These are phyloP conservation scores for Fusarium globosum DNA, from an alignment of 2,329 filamentous ascomycete species.

Conservation along the genomic window DNA sequence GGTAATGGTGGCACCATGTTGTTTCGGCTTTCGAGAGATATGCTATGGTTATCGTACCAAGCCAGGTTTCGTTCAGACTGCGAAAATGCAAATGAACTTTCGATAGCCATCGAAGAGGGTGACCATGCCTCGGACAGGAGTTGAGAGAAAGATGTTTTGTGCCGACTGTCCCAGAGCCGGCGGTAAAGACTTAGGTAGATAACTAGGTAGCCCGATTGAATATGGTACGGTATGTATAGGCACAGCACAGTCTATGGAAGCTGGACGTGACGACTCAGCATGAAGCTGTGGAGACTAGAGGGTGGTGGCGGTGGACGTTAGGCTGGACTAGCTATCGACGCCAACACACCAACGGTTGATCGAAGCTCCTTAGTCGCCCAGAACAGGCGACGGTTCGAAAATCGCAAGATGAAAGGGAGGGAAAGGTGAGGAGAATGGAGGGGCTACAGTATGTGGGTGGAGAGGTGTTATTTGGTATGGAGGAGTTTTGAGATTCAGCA, in stretches of 20 bases:
- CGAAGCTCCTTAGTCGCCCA: slow-evolving; percentile 43
- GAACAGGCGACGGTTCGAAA: slow-evolving; percentile 40
- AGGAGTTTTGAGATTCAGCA: slow-evolving; percentile 42
- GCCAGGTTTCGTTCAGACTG: slow-evolving; percentile 56
- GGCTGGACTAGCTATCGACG: slow-evolving; percentile 44
- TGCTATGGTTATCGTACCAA: slow-evolving; percentile 60
- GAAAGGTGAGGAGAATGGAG: slow-evolving; percentile 46
- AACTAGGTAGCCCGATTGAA: slow-evolving; percentile 27
- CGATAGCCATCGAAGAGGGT: slow-evolving; percentile 57
- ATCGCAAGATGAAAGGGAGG: slow-evolving; percentile 40
- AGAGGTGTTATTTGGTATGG: slow-evolving; percentile 49
- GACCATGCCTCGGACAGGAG: slow-evolving; percentile 10
- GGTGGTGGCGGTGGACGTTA: slow-evolving; percentile 44
- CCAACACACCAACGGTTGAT: slow-evolving; percentile 47
- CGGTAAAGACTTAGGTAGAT: slow-evolving; percentile 30
- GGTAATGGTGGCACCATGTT: slow-evolving; percentile 47
- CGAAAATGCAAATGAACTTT: slow-evolving; percentile 56
- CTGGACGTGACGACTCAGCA: slow-evolving; percentile 38
- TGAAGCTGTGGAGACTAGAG: slow-evolving; percentile 43
- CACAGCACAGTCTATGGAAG: slow-evolving; percentile 23
- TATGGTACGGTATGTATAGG: slow-evolving; percentile 14
- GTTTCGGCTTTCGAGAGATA: slow-evolving; percentile 54
- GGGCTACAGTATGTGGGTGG: slow-evolving; percentile 43
- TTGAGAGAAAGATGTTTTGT: slow-evolving; percentile 17
- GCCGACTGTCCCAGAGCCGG: slow-evolving; percentile 12